Evolutionary conservation across 208 protist genomes (phyloP), one percentile per base, ranked within the genome.

Genomic region (Leishmania braziliensis): DNA sequence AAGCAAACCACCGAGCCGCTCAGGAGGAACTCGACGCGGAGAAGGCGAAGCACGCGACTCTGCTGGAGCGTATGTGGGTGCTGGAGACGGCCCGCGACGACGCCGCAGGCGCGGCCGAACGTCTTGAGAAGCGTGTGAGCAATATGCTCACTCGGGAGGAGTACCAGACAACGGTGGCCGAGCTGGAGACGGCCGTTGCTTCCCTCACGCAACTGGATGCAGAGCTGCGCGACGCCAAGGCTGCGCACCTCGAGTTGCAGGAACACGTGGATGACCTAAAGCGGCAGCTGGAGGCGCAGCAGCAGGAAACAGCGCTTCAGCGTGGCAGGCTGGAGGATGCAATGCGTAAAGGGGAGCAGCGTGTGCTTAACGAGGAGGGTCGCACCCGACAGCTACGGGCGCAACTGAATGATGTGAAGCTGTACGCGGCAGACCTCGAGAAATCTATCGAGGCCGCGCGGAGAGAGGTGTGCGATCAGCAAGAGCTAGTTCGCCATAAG

Each of bases 31-130:
- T 95, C 56, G 80, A 94, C 73, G 87, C 79, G 73, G 91, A 96
- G 80, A 89, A 89, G 71, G 73, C 56, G 66, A 66, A 86, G 77
- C 90, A 96, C 82, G 84, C 91, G 6, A 12, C 78, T 29, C 78
- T 96, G 62, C 82, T 90, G 63, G 93, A 96, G 83, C 86, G 89
- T 8, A 93, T 95, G 88, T 96, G 93, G 93, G 69, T 70, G 9
- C 74, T 94, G 65, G 93, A 96, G 83, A 74, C 87, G 36, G 79
- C 91, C 54, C 88, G 83, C 56, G 91, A 91, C 43, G 84, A 84
- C 36, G 90, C 90, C 3, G 71, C 23, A 3, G 87, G 84, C 18
- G 87, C 81, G 16, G 66, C 66, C 39, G 56, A 14, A 3, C 5
- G 56, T 23, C 76, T 84, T 33, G 69, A 86, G 50, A 75, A 76